A percentile compares a stretch with the other conserved stretches of the same genome.
phyloP scores from a whole-genome alignment of 129 eudicot species.

The sunflower (Helianthus annuus) region HanXRQr2.0-SUNRISE NC_035447.2:3861209-3861708 shows the following conservation, averaged over 20 bases:
- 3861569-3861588: constrained; percentile 33
- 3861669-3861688: too few relatives aligned
- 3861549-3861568: constrained; percentile 49
- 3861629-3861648: constrained; percentile 6
- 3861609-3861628: neutral
- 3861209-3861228: neutral
- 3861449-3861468: constrained; percentile 17
- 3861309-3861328: neutral
- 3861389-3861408: neutral
- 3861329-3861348: neutral
- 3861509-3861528: constrained; percentile 34
- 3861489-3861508: constrained; percentile 22
- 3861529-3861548: constrained; percentile 36
- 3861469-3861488: constrained; percentile 30
- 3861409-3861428: constrained; percentile 21
- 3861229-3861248: neutral
- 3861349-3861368: neutral
- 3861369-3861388: neutral
- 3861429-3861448: too few relatives aligned
- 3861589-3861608: constrained; percentile 28
- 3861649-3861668: neutral
- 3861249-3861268: neutral
- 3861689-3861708: too few relatives aligned
- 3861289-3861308: neutral
- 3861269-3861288: neutral